These are phyloP conservation scores for Tricholoma terreum DNA, from an alignment of 768 basidiomycete genomes.

Conservation along the genomic window DNA sequence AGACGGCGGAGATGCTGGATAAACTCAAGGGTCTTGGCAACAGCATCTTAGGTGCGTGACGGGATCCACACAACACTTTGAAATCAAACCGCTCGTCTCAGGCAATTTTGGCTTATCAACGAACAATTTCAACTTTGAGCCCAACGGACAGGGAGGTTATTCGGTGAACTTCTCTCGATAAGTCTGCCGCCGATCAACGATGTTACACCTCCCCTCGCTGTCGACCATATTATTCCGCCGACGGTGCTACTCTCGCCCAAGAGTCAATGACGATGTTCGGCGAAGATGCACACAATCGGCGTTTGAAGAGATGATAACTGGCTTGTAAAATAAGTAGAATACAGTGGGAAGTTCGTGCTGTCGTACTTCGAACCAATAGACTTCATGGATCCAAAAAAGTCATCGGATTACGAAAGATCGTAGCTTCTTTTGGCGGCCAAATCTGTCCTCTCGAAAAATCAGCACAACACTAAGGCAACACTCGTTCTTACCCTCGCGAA, in stretches of 20 bases:
- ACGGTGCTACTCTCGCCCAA: too few relatives aligned
- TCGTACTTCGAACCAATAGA: not conserved
- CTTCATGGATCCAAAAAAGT: conserved; percentile 34
- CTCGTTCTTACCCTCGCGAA: conserved; percentile 53
- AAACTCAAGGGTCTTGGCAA: conserved; percentile 95
- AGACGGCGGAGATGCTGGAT: conserved; percentile 87
- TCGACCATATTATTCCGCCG: not conserved
- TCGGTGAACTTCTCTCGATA: conserved; percentile 79
- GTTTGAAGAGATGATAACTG: not conserved
- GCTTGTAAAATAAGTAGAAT: not conserved
- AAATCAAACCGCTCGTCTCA: conserved; percentile 24
- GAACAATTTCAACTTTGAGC: conserved; percentile 95
- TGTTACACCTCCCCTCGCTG: not conserved
- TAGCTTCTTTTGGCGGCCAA: conserved; percentile 39
- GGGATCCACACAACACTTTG: not conserved
- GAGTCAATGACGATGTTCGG: not conserved
- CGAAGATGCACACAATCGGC: not conserved
- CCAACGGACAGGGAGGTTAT: conserved; percentile 94
- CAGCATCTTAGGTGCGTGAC: conserved; percentile 68
- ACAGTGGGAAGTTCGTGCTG: not conserved
- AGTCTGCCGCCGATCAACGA: conserved; percentile 7
- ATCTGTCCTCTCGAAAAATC: conserved; percentile 29
- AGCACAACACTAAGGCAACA: not conserved
- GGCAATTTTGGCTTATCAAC: conserved; percentile 94
- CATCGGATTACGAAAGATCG: conserved; percentile 41